Percentiles rank a stretch among this genome's conserved stretches.
Conservation (phyloP, 2,329 filamentous ascomycete genomes). For the Ceratocystis lukuohia region DNA sequence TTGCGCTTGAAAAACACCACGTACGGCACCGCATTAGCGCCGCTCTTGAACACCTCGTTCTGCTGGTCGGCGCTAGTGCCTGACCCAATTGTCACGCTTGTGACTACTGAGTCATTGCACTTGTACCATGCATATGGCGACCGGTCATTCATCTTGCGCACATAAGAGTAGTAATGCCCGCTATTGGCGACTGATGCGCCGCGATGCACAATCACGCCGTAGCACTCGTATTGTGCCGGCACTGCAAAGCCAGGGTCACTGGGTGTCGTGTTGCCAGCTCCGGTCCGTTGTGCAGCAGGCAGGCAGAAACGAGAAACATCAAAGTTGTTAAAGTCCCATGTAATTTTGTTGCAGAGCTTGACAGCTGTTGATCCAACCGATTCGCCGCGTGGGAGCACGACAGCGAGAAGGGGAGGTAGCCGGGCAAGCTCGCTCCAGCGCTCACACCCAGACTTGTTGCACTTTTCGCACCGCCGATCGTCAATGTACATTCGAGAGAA, state of each 20-base stretch:
- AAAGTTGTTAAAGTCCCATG: slow-evolving; percentile 63
- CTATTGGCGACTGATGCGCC: slow-evolving; percentile 48
- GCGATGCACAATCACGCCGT: slow-evolving; percentile 67
- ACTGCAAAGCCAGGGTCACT: slow-evolving; percentile 32
- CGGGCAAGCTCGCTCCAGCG: slow-evolving; percentile 64
- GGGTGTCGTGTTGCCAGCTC: slow-evolving; percentile 16
- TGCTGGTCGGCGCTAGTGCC: slow-evolving; percentile 27
- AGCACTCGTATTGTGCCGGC: slow-evolving; percentile 61
- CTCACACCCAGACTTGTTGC: slow-evolving; percentile 53
- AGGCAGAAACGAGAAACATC: slow-evolving; percentile 37
- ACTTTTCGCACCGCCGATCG: slow-evolving; percentile 62
- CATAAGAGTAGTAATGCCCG: slow-evolving; percentile 69
- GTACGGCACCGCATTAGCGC: slow-evolving; percentile 32
- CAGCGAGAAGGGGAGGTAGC: slow-evolving; percentile 63
- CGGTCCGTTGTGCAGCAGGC: slow-evolving; percentile 23
- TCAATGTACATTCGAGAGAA: slow-evolving; percentile 51
- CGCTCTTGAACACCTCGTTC: slow-evolving; percentile 29
- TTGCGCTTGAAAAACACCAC: slow-evolving; percentile 35
- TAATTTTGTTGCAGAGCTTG: slow-evolving; percentile 59
- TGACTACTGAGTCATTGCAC: slow-evolving; percentile 36
- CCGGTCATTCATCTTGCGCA: slow-evolving; percentile 36
- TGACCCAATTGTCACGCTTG: slow-evolving; percentile 31
- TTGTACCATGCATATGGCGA: slow-evolving; percentile 32
- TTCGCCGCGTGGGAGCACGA: slow-evolving; percentile 54
- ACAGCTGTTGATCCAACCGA: slow-evolving; percentile 26